Percentiles rank a stretch among this genome's conserved stretches.
Conservation (phyloP, 768 basidiomycete genomes). For the Lactarius vividus region DNA sequence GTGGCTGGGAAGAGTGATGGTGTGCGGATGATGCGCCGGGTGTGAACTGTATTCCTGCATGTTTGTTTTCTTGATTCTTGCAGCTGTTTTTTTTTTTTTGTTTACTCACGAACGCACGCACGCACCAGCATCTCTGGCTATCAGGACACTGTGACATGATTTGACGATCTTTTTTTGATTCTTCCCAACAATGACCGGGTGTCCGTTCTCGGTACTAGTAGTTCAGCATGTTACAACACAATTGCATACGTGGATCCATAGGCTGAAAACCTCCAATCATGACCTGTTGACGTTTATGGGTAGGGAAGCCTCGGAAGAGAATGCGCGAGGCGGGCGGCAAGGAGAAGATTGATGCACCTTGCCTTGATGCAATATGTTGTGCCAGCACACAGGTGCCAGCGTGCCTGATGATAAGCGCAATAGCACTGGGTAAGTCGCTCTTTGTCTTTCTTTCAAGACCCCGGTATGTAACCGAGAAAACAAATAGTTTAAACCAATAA, state of each 20-base stretch:
- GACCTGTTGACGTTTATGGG: not conserved
- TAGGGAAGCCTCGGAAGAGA: not conserved
- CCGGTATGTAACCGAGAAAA: not conserved
- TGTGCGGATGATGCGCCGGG: constrained; percentile 15
- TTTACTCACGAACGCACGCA: constrained; percentile 21
- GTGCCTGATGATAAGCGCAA: too few species aligned
- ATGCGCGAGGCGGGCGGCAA: not conserved
- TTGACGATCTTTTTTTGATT: not conserved
- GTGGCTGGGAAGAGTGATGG: not conserved
- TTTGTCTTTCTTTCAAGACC: not conserved
- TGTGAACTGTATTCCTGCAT: not conserved
- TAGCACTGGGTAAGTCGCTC: too few species aligned
- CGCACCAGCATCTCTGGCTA: constrained; percentile 14
- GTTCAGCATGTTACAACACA: not conserved
- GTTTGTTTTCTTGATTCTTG: not conserved
- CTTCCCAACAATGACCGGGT: too few species aligned
- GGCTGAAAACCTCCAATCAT: not conserved
- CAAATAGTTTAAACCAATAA: not conserved
- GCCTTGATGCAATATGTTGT: not conserved
- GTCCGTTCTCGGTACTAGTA: not conserved
- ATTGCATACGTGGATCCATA: not conserved
- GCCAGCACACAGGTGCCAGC: not conserved
- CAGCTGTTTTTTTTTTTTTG: not conserved
- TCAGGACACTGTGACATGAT: not conserved
- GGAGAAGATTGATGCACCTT: too few species aligned